Evolutionary conservation across 108 stramenopile genomes (phyloP).

Genomic region (Cyclotella sp.): DNA sequence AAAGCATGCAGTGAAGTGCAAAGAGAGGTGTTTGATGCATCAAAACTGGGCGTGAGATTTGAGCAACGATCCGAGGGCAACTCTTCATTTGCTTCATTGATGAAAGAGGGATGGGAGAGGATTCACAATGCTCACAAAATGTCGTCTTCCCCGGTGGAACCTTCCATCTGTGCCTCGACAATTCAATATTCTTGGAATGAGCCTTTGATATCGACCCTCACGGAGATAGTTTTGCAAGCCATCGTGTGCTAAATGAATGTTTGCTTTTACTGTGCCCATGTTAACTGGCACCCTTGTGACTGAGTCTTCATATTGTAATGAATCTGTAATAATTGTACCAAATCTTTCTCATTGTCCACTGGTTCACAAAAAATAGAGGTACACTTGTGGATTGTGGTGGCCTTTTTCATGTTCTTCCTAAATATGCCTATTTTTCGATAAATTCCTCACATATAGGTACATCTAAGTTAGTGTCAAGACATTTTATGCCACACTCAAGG

Average conservation of each 20-base stretch:
- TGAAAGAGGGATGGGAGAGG: conserved; percentile 37
- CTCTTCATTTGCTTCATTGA: not conserved
- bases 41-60: conserved; percentile 30
- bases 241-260: not conserved
- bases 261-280: too few relatives aligned
- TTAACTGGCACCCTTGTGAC: too few relatives aligned
- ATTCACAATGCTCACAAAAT: conserved; percentile 30
- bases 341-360: too few relatives aligned
- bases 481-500: too few relatives aligned
- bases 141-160: conserved; percentile 3
- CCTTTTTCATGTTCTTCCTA: too few relatives aligned
- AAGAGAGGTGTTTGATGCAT: conserved; percentile 37
- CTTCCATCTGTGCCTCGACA: not conserved
- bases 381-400: too few relatives aligned
- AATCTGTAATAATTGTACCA: too few relatives aligned
- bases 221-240: not conserved
- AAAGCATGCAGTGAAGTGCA: conserved; percentile 52
- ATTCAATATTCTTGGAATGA: not conserved
- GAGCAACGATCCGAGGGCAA: conserved; percentile 7
- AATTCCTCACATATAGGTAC: too few relatives aligned
- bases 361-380: too few relatives aligned
- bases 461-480: too few relatives aligned
- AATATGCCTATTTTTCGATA: too few relatives aligned
- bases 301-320: too few relatives aligned
- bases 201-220: not conserved